Conservation (phyloP, 1,139 yeast genomes). For the Blastobotrys niveus region DNA sequence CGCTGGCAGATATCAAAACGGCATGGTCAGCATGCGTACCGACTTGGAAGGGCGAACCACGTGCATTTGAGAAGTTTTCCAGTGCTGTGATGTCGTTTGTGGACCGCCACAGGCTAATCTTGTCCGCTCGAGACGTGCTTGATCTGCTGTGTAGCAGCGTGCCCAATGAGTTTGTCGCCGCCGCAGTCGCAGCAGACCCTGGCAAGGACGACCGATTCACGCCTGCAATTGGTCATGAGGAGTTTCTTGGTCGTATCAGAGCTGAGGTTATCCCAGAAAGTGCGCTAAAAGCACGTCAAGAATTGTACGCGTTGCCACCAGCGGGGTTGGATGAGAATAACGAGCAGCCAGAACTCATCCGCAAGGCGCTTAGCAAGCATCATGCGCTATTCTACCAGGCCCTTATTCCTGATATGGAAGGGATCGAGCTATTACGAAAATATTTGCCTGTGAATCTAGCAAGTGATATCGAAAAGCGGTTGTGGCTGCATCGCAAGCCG, state of each 20-base stretch:
- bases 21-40: no score
- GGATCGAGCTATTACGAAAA: not conserved
- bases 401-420: not conserved
- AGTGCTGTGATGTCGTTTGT: slow-evolving; percentile 2
- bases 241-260: not conserved
- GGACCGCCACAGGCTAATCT: not conserved
- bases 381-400: slow-evolving; percentile 5
- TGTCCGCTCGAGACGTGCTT: not conserved
- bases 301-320: slow-evolving; percentile 3
- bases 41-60: slow-evolving; percentile 4
- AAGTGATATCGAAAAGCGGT: slow-evolving; percentile 4
- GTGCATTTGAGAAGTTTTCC: slow-evolving; percentile 5
- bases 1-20: no score
- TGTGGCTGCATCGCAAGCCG: slow-evolving; percentile 8
- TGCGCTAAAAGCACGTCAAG: not conserved
- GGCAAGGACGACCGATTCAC: no score
- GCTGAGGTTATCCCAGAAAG: not conserved
- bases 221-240: not conserved
- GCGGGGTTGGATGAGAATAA: not conserved
- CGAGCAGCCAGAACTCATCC: not conserved
- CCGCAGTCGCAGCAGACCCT: not conserved
- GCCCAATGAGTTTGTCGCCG: not conserved
- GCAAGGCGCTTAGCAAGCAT: slow-evolving; percentile 1
- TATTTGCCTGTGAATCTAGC: slow-evolving; percentile 3
- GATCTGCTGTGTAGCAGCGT: not conserved